Percentiles rank a stretch among this genome's conserved stretches.
phyloP scores from a whole-genome alignment of 2,329 filamentous ascomycete genomes.

The Aspergillus piperis region DNA sequence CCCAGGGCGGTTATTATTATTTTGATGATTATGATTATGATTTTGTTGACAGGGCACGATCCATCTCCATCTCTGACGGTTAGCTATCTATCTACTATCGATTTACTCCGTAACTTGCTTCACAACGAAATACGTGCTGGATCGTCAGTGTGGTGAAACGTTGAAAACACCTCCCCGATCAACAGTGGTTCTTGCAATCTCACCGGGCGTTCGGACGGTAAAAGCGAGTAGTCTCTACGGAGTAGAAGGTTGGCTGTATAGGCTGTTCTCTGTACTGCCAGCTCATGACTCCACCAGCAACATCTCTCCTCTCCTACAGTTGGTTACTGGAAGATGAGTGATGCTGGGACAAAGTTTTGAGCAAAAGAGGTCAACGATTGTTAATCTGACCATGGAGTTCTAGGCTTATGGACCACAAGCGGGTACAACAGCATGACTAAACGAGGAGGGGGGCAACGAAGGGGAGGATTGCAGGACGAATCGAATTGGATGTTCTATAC shows the following conservation, averaged over 20 bases:
- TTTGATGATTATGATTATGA: background rate
- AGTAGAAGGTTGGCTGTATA: background rate
- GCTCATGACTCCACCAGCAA: background rate
- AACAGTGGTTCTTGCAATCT: no score
- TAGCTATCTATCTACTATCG: background rate
- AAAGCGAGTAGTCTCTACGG: background rate
- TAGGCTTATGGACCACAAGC: background rate
- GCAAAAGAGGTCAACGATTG: background rate
- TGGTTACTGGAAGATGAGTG: background rate
- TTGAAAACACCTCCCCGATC: background rate
- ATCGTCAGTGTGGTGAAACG: background rate
- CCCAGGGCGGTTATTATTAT: background rate
- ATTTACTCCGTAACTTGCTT: no score
- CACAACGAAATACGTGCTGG: background rate
- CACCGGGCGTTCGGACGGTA: background rate
- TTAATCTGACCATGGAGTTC: background rate
- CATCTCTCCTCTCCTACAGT: slow-evolving; percentile 2
- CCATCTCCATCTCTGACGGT: background rate
- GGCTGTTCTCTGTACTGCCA: background rate
- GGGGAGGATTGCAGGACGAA: background rate
- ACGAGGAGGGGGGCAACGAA: background rate
- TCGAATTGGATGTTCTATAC: slow-evolving; percentile 3
- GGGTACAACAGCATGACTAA: background rate
- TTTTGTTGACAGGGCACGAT: slow-evolving; percentile 7
- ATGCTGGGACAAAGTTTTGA: slow-evolving; percentile 1